Conservation (phyloP, 1,284 basidiomycete genomes). For the Salmacisia buchloeana region DNA sequence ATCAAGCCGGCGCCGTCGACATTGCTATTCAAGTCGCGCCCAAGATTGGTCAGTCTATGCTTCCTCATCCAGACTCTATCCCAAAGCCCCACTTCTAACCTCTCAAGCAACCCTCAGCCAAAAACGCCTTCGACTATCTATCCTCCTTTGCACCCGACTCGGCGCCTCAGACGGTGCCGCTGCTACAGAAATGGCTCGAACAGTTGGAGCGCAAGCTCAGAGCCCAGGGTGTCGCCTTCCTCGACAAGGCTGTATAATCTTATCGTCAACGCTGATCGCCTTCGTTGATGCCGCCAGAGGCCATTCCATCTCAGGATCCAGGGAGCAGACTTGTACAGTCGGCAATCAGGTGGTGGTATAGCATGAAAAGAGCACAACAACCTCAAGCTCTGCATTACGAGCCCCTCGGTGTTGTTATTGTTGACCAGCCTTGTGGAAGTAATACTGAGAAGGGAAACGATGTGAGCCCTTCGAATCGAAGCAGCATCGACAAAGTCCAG, state of each 20-base stretch:
- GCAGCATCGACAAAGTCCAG: background rate
- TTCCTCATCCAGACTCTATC: background rate
- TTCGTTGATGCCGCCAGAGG: too few species aligned
- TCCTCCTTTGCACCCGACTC: slow-evolving; percentile 45
- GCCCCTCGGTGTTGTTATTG: background rate
- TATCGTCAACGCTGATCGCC: background rate
- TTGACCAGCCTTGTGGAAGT: slow-evolving; percentile 10
- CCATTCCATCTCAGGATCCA: too few species aligned
- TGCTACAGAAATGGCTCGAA: slow-evolving; percentile 48
- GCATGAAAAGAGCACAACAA: too few species aligned
- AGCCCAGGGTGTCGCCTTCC: slow-evolving; percentile 33
- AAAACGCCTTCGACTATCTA: slow-evolving; percentile 43
- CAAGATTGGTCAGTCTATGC: slow-evolving; percentile 32
- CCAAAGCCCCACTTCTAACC: background rate
- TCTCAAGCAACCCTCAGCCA: slow-evolving; percentile 20
- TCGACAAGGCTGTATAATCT: slow-evolving; percentile 24
- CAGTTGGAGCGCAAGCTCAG: slow-evolving; percentile 44
- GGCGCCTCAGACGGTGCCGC: slow-evolving; percentile 44
- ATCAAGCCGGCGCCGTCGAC: background rate
- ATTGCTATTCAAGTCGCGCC: slow-evolving; percentile 29
- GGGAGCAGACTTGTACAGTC: too few species aligned
- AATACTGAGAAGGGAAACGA: background rate
- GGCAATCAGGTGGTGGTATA: too few species aligned
- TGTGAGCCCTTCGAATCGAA: background rate
- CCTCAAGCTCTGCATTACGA: too few species aligned